Base-by-base conservation (phyloP, 768 basidiomycete genomes). In the Kwoniella europaea region DNA sequence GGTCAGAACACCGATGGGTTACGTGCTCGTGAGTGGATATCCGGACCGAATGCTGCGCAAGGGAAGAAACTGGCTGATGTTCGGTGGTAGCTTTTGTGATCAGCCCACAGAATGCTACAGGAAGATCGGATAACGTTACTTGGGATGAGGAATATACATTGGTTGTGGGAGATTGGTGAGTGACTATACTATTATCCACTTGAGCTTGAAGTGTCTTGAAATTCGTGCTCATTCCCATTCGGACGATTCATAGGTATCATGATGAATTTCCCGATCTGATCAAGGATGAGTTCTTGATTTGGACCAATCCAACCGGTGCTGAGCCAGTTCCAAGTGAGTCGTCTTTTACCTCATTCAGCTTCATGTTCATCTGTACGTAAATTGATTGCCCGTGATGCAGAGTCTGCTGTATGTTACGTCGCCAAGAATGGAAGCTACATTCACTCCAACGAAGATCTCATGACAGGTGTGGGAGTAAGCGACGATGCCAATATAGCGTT, bases 131-230 rank as follows among this genome's bases (percentile, higher is more conserved):
- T 62, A 68, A 77, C 63, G 46, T 93, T 81, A 74, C 73, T 9
- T 98, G 97, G 82, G 94, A 98, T 82, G 92, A 91, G 41, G 96
- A 98, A 75, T 94, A 89, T 84, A 95, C 92, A 22, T 86, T 98
- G 73, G 80, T 94, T 68, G 85, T 98, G 1, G 88, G 89, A 4
- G 95, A 98, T 82, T 98, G 96, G 95, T n/a, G n/a, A n/a, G n/a
- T n/a, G n/a, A n/a, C n/a, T n/a, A n/a, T n/a, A n/a, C n/a, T n/a
- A n/a, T n/a, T n/a, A n/a, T n/a, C n/a, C n/a, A n/a, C n/a, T n/a
- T n/a, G n/a, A n/a, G n/a, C n/a, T n/a, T n/a, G n/a, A n/a, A n/a
- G n/a, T n/a, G n/a, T n/a, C n/a, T n/a, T n/a, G n/a, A n/a, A n/a
- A n/a, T n/a, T n/a, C n/a, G n/a, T n/a, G n/a, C n/a, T n/a, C n/a